Evolutionary conservation across 805 yeast genomes (phyloP).

Genomic region (Limtongozyma cylindracea): DNA sequence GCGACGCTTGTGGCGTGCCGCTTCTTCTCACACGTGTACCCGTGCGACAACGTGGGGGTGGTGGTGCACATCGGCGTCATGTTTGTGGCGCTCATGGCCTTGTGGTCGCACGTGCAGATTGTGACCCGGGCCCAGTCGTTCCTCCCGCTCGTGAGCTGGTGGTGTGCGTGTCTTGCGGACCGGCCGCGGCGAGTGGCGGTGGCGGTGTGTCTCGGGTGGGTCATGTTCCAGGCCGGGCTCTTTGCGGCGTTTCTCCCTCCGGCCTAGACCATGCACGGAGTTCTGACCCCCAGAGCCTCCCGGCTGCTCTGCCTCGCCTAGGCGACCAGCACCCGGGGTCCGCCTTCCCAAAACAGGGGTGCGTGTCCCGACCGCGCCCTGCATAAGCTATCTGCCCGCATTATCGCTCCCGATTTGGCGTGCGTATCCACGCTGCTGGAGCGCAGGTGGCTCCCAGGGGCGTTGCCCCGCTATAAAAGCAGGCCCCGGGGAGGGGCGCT

Average conservation of each 20-base stretch:
- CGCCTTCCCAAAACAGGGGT: too few relatives aligned
- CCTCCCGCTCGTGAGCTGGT: slow-evolving; percentile 54
- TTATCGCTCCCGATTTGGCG: too few relatives aligned
- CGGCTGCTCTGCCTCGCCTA: too few relatives aligned
- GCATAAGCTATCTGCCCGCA: too few relatives aligned
- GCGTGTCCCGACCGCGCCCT: too few relatives aligned
- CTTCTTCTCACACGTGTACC: slow-evolving; percentile 10
- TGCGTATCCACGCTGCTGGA: too few relatives aligned
- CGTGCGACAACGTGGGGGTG: slow-evolving; percentile 11
- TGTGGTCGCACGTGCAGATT: slow-evolving; percentile 69
- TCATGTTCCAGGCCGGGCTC: slow-evolving; percentile 37
- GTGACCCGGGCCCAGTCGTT: slow-evolving; percentile 59
- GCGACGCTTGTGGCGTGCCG: slow-evolving; percentile 8
- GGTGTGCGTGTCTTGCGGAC: slow-evolving; percentile 16
- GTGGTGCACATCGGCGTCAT: slow-evolving; percentile 14
- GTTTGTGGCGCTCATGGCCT: slow-evolving; percentile 22
- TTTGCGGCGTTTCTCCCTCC: slow-evolving; percentile 83
- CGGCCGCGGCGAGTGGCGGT: slow-evolving; percentile 1
- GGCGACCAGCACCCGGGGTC: too few relatives aligned
- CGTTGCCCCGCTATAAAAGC: too few relatives aligned
- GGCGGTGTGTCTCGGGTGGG: slow-evolving; percentile 32
- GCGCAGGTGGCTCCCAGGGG: too few relatives aligned
- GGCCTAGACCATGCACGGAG: too few relatives aligned
- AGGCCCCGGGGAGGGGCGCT: too few relatives aligned
- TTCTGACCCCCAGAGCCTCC: too few relatives aligned